Evolutionary conservation across 1,284 basidiomycete species (phyloP), one percentile per base, ranked within the genome.

Genomic region (Cryptococcus wingfieldii): DNA sequence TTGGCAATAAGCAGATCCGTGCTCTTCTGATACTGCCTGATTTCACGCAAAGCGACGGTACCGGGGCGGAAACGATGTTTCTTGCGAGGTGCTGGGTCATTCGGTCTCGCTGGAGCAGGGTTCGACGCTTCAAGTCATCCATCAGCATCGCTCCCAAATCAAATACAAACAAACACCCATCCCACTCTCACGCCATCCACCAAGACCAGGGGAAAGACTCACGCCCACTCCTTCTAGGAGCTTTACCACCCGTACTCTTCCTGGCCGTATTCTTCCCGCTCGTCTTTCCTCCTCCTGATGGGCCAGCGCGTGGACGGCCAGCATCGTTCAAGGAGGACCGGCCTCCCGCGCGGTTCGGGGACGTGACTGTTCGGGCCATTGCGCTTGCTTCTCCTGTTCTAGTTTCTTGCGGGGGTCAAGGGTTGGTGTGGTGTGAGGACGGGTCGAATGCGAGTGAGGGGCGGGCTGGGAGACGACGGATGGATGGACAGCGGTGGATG

Each of bases 11-110:
- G 78, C 55, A 96, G 79, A 69, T 96, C 91, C 4, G 93, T 96
- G 63, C 84, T 86, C 75, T 90, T 93, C 77, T 97, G 93, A 75
- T 94, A 96, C 70, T 88, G 89, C 62, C 93, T 82, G 54, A 97
- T 96, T 79, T 97, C 93, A 38, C 87, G 83, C 55, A 97, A 79
- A 28, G 93, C 93, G 58, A 89, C 84, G 1, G 90, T 93, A 3
- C 92, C 92, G 0, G 92, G 91, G 60, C 88, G 81, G 77, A 83
- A 96, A 13, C 80, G 72, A 46, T 86, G 51, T 23, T 56, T 56
- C 34, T 19, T 53, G 10, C 31, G 34, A 5, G 48, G 48, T 19
- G 18, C 37, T 38, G 50, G 47, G 28, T 31, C 13, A 34, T 19
- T 34, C 41, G 28, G n/a, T 9, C n/a, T 8, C 19, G 23, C 31